Conservation (phyloP, 1,139 yeast species). For the Saccharomycopsis hybrid region DNA sequence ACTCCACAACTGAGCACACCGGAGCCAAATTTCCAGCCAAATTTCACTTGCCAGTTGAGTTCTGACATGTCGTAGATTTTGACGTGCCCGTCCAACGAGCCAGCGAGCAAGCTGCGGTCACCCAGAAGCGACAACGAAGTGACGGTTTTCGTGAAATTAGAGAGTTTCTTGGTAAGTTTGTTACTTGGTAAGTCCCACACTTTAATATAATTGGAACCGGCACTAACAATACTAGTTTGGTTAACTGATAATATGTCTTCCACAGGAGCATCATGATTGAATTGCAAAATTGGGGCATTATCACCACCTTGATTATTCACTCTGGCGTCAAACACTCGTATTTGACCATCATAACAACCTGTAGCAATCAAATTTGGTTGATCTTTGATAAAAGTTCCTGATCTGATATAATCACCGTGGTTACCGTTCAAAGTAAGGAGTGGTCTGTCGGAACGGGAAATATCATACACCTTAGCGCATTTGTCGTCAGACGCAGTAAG, state of each 20-base stretch:
- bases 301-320: constrained; percentile 31
- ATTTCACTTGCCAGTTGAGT: constrained; percentile 79
- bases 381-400: constrained; percentile 73
- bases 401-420: constrained; percentile 84
- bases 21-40: constrained; percentile 96
- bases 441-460: constrained; percentile 69
- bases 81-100: constrained; percentile 95
- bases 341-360: constrained; percentile 88
- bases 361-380: constrained; percentile 74
- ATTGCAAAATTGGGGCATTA: constrained; percentile 38
- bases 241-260: constrained; percentile 81
- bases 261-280: constrained; percentile 68
- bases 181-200: constrained; percentile 91
- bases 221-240: constrained; percentile 71
- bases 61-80: constrained; percentile 81
- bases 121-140: constrained; percentile 68
- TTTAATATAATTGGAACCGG: constrained; percentile 84
- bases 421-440: constrained; percentile 54
- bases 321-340: constrained; percentile 84
- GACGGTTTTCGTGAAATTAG: constrained; percentile 88
- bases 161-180: constrained; percentile 52
- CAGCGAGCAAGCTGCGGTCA: constrained; percentile 66
- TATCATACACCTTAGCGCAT: constrained; percentile 79
- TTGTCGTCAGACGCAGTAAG: constrained; percentile 92
- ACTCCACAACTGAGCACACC: constrained; percentile 87